Evolutionary conservation across 768 basidiomycete species (phyloP), one percentile per base, ranked within the genome.

Genomic region (Pisolithus tinctorius): DNA sequence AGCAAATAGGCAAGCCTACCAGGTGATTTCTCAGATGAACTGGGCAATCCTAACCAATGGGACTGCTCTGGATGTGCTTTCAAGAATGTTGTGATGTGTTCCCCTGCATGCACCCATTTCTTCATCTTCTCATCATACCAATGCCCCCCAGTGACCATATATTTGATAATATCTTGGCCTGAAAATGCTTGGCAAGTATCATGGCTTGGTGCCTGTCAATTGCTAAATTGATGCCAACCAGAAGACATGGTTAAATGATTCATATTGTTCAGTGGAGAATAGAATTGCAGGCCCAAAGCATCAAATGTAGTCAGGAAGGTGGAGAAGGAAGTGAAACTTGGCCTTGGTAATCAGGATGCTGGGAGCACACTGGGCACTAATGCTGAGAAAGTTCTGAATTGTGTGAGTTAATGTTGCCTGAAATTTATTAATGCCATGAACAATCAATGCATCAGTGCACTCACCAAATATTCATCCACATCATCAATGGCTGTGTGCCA

Each of bases 271-370:
- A 6, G 10, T 23, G 4, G 41, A 42, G 41, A 42, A 42, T 25
- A 42, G 6, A 10, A 42, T 42, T 8, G 41, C 41, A 42, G 41
- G 41, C 13, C 41, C 41, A 42, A 42, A 17, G 11, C 9, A 13
- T 1, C 23, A 5, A n/a, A 42, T 42, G 20, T 11, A 42, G 4
- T 37, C 43, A 3, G 61, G 57, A 3, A 63, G 39, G 23, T 66
- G 65, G 4, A 61, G 34, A 1, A 66, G 53, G 23, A 64, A 55
- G 48, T 65, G 63, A 44, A 62, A 63, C 34, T 65, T 64, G 0
- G 61, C 55, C 30, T 68, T 68, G 6, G 41, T 55, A 10, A 65
- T 57, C 11, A 57, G 48, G 9, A 49, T 57, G 13, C 52, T 53
- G 1, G 60, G 66, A n/a, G 38, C 58, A 52, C 58, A 60, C 11